These are phyloP conservation scores for Cyclocybe cylindracea DNA, from an alignment of 768 basidiomycete species.

Conservation along the genomic window DNA sequence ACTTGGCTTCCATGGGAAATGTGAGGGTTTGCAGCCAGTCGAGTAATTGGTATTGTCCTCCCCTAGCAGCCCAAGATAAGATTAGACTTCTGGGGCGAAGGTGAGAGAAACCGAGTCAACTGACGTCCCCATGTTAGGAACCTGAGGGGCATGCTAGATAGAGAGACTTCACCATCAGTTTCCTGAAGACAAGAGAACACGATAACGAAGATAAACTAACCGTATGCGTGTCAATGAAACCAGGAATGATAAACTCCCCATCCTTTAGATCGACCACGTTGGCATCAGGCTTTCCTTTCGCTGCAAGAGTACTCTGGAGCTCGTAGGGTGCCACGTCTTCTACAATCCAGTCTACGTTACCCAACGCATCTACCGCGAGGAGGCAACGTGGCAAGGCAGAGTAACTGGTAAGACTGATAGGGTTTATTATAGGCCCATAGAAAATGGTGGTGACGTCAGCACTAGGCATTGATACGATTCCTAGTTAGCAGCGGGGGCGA, in stretches of 20 bases:
- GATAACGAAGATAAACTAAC: conserved; percentile 43
- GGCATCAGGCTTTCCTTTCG: conserved; percentile 49
- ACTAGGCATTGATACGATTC: neutral
- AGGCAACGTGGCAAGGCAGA: conserved; percentile 52
- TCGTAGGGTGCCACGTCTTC: conserved; percentile 49
- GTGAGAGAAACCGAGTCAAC: conserved; percentile 14
- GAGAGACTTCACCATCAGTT: neutral
- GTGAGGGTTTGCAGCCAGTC: conserved; percentile 87
- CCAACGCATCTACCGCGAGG: conserved; percentile 47
- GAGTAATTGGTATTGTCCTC: conserved; percentile 83
- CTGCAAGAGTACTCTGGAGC: conserved; percentile 50
- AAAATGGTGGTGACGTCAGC: conserved; percentile 25
- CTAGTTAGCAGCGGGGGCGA: neutral
- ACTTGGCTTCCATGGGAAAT: conserved; percentile 86
- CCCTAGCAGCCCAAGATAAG: conserved; percentile 43
- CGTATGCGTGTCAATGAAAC: conserved; percentile 90
- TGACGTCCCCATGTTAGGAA: conserved; percentile 70
- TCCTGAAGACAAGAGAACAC: neutral
- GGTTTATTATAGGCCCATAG: conserved; percentile 62
- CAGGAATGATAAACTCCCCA: conserved; percentile 80
- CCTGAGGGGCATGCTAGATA: conserved; percentile 76
- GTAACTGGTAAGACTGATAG: conserved; percentile 42
- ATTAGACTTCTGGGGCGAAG: neutral
- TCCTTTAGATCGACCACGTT: conserved; percentile 43
- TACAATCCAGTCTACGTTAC: conserved; percentile 71